These are phyloP conservation scores for Boletus fagicola DNA, from an alignment of 768 basidiomycete genomes.

Conservation along the genomic window DNA sequence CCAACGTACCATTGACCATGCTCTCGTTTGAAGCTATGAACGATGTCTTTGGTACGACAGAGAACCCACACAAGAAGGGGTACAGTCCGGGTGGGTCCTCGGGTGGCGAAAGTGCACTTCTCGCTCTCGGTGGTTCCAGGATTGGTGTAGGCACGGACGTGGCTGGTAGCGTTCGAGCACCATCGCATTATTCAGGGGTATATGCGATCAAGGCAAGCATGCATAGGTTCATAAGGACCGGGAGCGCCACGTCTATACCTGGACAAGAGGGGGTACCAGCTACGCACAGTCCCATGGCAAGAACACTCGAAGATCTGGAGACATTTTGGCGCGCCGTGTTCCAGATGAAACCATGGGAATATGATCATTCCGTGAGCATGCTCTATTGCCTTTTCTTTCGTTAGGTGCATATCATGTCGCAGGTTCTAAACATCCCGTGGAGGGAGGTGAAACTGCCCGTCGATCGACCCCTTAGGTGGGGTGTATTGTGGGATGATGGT, in stretches of 20 bases:
- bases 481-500: conserved; percentile 66
- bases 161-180: conserved; percentile 64
- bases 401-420: background rate
- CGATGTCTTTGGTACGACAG: conserved; percentile 57
- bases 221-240: conserved; percentile 55
- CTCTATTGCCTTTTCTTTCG: background rate
- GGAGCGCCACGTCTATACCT: conserved; percentile 43
- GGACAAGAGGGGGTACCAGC: conserved; percentile 59
- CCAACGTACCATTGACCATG: conserved; percentile 59
- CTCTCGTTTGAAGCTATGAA: conserved; percentile 57
- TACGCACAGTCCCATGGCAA: conserved; percentile 59
- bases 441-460: conserved; percentile 39
- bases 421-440: conserved; percentile 39
- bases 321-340: conserved; percentile 66
- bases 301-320: conserved; percentile 57
- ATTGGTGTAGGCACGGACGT: conserved; percentile 70
- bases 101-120: conserved; percentile 64
- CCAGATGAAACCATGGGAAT: conserved; percentile 61
- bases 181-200: conserved; percentile 64
- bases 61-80: conserved; percentile 56
- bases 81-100: conserved; percentile 65
- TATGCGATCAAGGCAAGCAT: conserved; percentile 59
- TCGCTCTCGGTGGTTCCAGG: conserved; percentile 58
- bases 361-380: conserved; percentile 49
- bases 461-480: conserved; percentile 57